phyloP scores from a whole-genome alignment of 2,329 filamentous ascomycete species.

The Acrocalymma vagum region DNA sequence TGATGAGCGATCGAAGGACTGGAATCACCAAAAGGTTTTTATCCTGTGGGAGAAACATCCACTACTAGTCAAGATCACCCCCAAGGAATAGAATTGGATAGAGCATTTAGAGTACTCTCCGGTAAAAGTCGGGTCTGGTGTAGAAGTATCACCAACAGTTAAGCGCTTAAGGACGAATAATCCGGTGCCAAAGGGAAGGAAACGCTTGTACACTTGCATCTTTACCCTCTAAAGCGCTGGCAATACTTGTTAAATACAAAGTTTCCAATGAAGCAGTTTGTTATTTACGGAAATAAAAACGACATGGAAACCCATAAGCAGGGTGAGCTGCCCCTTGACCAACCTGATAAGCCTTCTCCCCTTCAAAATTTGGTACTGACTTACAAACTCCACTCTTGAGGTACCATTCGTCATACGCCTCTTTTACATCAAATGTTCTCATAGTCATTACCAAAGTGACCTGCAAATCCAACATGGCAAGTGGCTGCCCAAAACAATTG shows the following conservation, averaged over 20 bases:
- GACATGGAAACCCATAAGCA: slow-evolving; percentile 46
- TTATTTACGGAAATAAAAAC: too few species aligned
- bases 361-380: background rate
- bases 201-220: too few species aligned
- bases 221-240: too few species aligned
- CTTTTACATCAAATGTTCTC: slow-evolving; percentile 27
- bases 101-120: too few species aligned
- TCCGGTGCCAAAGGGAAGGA: too few species aligned
- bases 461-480: slow-evolving; percentile 39
- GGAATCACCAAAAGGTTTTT: slow-evolving; percentile 38
- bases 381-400: slow-evolving; percentile 1
- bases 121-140: slow-evolving; percentile 26
- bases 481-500: slow-evolving; percentile 46
- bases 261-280: too few species aligned
- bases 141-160: too few species aligned
- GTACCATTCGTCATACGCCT: slow-evolving; percentile 17
- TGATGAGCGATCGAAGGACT: slow-evolving; percentile 19
- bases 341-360: slow-evolving; percentile 10
- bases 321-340: slow-evolving; percentile 10
- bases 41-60: slow-evolving; percentile 41
- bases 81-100: too few species aligned
- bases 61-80: too few species aligned
- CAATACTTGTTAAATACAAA: too few species aligned
- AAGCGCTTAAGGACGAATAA: too few species aligned
- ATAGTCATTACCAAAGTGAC: slow-evolving; percentile 25